These are phyloP conservation scores for Kluyveromyces aestuarii DNA, from an alignment of 805 yeast genomes.

Conservation along the genomic window DNA sequence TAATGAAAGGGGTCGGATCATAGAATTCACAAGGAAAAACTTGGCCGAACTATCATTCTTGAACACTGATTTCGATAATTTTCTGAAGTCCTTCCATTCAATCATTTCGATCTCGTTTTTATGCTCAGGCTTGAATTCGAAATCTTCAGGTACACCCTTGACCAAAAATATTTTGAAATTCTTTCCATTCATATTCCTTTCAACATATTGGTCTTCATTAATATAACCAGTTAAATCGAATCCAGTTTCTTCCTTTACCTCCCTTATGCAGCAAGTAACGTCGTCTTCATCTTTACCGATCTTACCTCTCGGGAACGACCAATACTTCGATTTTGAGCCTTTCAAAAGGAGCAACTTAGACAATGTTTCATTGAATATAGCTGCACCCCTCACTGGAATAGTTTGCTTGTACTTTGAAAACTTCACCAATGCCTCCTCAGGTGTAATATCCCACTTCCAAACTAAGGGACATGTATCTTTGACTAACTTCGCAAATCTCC, in stretches of 20 bases:
- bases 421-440: constrained; percentile 58
- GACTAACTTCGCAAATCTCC: constrained; percentile 59
- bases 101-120: constrained; percentile 82
- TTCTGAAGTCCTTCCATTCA: constrained; percentile 63
- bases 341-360: constrained; percentile 70
- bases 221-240: constrained; percentile 67
- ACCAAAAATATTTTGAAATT: constrained; percentile 77
- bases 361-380: constrained; percentile 63
- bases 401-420: constrained; percentile 80
- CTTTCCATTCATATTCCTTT: constrained; percentile 74
- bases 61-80: constrained; percentile 27
- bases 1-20: constrained; percentile 34
- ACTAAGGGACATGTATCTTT: constrained; percentile 63
- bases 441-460: constrained; percentile 81
- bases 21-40: constrained; percentile 32
- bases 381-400: constrained; percentile 96
- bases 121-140: constrained; percentile 68
- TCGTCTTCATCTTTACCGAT: constrained; percentile 90
- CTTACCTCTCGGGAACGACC: constrained; percentile 98
- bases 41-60: constrained; percentile 26
- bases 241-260: constrained; percentile 89
- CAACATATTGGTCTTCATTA: constrained; percentile 64
- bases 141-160: constrained; percentile 67
- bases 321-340: constrained; percentile 71
- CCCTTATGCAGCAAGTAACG: constrained; percentile 82